A percentile compares a stretch with the other conserved stretches of the same genome.
Conservation (phyloP, 2,329 filamentous ascomycete species). For the Tolypocladium ovalisporum region DNA sequence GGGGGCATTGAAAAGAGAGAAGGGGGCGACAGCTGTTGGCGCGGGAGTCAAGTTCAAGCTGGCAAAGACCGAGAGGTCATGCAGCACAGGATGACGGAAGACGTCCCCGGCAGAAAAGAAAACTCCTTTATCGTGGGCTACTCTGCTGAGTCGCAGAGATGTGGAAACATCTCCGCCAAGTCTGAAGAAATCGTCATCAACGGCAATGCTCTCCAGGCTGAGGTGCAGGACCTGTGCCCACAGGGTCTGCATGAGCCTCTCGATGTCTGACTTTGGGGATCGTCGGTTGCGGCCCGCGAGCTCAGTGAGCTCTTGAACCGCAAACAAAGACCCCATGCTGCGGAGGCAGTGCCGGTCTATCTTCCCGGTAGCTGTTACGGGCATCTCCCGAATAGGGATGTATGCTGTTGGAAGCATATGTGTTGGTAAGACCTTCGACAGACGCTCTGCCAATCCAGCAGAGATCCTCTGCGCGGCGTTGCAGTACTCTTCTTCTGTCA, state of each 20-base stretch:
- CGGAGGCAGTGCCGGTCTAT: slow-evolving; percentile 5
- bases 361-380: slow-evolving; percentile 7
- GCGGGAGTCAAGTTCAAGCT: neutral
- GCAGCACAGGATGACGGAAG: slow-evolving; percentile 6
- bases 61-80: neutral
- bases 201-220: neutral
- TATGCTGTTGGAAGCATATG: slow-evolving; percentile 10
- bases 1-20: neutral
- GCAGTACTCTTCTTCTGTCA: neutral
- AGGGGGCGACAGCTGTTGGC: neutral
- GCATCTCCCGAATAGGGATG: slow-evolving; percentile 4
- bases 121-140: slow-evolving; percentile 13
- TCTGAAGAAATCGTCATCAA: slow-evolving; percentile 3
- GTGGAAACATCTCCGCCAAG: slow-evolving; percentile 28
- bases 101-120: slow-evolving; percentile 6
- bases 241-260: slow-evolving; percentile 12
- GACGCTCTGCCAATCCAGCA: neutral
- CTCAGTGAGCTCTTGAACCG: neutral
- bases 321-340: slow-evolving; percentile 11
- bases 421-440: slow-evolving; percentile 3
- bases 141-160: slow-evolving; percentile 26
- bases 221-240: slow-evolving; percentile 23
- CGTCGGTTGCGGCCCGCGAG: slow-evolving; percentile 2
- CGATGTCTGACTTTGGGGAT: slow-evolving; percentile 4
- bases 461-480: neutral